Conservation (phyloP, 352 stramenopile genomes). For the Elongisporangium anandrum region DNA sequence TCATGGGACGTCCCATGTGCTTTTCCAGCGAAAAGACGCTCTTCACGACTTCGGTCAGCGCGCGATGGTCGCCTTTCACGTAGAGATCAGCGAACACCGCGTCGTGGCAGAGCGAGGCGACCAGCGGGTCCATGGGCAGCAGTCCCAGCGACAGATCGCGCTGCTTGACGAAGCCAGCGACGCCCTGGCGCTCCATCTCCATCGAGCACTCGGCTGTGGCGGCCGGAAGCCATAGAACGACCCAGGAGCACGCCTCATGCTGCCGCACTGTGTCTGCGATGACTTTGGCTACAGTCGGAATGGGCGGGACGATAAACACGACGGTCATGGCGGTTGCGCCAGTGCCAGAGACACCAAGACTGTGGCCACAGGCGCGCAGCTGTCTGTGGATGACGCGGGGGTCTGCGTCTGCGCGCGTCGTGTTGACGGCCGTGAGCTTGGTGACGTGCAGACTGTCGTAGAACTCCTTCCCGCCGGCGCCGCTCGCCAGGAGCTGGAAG, state of each 20-base stretch:
- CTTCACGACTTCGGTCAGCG: conserved; percentile 57
- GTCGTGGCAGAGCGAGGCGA: conserved; percentile 61
- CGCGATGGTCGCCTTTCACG: conserved; percentile 50
- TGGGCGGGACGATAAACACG: conserved; percentile 52
- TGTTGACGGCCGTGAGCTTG: conserved; percentile 44
- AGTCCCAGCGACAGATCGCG: conserved; percentile 50
- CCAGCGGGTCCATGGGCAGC: conserved; percentile 50
- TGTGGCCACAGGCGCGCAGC: conserved; percentile 7
- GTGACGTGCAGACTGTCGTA: conserved; percentile 50
- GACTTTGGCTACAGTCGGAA: conserved; percentile 40
- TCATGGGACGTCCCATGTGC: conserved; percentile 27
- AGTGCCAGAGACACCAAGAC: conserved; percentile 12
- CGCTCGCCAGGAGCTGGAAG: conserved; percentile 64
- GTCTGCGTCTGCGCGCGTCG: conserved; percentile 15
- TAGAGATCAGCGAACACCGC: conserved; percentile 68
- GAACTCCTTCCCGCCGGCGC: conserved; percentile 56
- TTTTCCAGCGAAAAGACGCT: conserved; percentile 59
- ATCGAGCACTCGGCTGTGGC: conserved; percentile 53
- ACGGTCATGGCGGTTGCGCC: conserved; percentile 12
- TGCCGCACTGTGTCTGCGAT: conserved; percentile 38
- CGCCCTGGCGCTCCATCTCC: conserved; percentile 74
- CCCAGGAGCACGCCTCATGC: conserved; percentile 25
- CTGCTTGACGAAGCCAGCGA: conserved; percentile 48
- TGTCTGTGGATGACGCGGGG: conserved; percentile 25
- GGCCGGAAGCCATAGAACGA: conserved; percentile 56